Conservation (phyloP, 2,329 filamentous ascomycete genomes). For the Amesomyces nigricolor region DNA sequence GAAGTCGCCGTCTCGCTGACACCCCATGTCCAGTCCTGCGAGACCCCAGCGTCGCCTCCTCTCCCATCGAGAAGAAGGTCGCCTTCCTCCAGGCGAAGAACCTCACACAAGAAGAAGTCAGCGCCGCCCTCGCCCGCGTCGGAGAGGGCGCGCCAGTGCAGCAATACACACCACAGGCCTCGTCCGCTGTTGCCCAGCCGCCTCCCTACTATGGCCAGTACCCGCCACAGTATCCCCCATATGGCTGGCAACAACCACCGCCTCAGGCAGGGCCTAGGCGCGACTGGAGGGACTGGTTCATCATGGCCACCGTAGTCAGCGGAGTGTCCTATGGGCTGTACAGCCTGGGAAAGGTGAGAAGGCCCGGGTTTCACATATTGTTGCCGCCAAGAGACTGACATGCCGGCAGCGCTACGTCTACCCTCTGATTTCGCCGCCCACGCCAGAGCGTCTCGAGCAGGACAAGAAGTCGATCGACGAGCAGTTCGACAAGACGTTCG, state of each 20-base stretch:
- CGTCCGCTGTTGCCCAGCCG: constrained; percentile 35
- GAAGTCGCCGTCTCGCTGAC: constrained; percentile 5
- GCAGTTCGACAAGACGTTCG: constrained; percentile 87
- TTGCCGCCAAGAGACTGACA: constrained; percentile 23
- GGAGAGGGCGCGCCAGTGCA: constrained; percentile 38
- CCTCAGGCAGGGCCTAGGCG: constrained; percentile 61
- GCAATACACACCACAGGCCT: constrained; percentile 34
- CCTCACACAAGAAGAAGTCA: constrained; percentile 91
- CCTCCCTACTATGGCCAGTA: constrained; percentile 45
- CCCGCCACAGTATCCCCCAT: constrained; percentile 43
- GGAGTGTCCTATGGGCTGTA: constrained; percentile 87
- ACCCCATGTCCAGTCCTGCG: constrained; percentile 64
- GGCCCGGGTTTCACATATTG: background rate
- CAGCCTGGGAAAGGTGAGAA: constrained; percentile 69
- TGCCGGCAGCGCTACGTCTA: constrained; percentile 71
- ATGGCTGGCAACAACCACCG: constrained; percentile 53
- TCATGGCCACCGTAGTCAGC: constrained; percentile 94
- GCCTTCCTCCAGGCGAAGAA: constrained; percentile 96
- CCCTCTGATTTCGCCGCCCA: constrained; percentile 87
- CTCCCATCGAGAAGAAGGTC: constrained; percentile 86
- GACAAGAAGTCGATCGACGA: constrained; percentile 92
- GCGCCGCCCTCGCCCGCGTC: constrained; percentile 71
- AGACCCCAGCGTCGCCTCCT: constrained; percentile 83
- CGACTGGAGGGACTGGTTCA: constrained; percentile 99
- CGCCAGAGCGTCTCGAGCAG: constrained; percentile 85